These are phyloP conservation scores for Aspergillus baeticus DNA, from an alignment of 495 filamentous ascomycete species.

Conservation along the genomic window DNA sequence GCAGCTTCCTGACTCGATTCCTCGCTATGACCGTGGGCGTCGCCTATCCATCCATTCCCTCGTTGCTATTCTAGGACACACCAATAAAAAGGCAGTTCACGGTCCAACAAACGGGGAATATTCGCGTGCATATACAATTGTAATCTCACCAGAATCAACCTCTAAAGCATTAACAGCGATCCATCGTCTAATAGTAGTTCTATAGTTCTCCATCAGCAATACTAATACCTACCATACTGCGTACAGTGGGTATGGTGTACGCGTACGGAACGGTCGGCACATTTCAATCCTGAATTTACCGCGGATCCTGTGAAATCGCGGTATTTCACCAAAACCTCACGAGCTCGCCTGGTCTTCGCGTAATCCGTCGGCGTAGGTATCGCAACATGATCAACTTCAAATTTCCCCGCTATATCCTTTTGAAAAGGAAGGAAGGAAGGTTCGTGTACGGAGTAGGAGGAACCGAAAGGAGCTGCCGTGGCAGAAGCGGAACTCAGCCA, in stretches of 20 bases:
- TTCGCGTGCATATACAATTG: neutral
- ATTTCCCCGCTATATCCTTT: too few species aligned
- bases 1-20: neutral
- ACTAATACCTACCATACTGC: constrained; percentile 5
- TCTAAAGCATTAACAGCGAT: too few species aligned
- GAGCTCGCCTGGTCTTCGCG: neutral
- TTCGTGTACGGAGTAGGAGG: too few species aligned
- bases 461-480: too few species aligned
- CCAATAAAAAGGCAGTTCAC: constrained; percentile 1
- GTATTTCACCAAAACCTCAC: constrained; percentile 7
- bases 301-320: neutral
- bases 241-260: constrained; percentile 7
- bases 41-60: neutral
- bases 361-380: too few species aligned
- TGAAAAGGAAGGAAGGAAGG: too few species aligned
- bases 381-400: too few species aligned
- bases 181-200: neutral
- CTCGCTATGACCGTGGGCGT: neutral
- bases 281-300: constrained; percentile 14
- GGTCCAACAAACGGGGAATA: neutral
- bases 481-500: neutral
- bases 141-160: too few species aligned
- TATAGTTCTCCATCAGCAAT: neutral
- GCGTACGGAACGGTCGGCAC: constrained; percentile 10
- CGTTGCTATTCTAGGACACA: constrained; percentile 9